Evolutionary conservation across 108 stramenopile genomes (phyloP), one percentile per base, ranked within the genome.

Genomic region (Mayamaea pseudoterrestris): DNA sequence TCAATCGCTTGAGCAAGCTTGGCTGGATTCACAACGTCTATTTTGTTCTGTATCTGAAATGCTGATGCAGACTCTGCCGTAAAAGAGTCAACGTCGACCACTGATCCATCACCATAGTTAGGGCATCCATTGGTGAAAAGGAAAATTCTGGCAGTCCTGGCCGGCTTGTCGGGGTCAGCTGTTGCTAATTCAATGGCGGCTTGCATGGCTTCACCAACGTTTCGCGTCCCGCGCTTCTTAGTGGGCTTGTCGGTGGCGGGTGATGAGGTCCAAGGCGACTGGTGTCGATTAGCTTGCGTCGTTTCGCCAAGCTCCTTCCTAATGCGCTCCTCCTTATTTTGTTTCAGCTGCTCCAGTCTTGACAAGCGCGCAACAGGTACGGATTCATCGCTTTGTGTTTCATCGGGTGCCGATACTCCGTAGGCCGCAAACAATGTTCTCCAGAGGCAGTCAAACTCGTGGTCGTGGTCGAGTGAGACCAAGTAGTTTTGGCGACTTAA

Each of bases 111-210:
- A n/a, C 76, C 76, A 13, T 53, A 23, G 43, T 77, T 77, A 40
- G 68, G 62, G 40, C 68, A 72, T 9, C 76, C 76, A 45, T 77
- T 73, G 18, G 76, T 77, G 60, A 72, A 77, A 17, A 77, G 30
- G 1, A 77, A n/a, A 25, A 77, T 50, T n/a, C 63, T 47, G 13
- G 68, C 59, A 20, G 60, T 66, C 3, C 52, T 36, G 31, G 51
- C 31, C 4, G 52, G 31, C 3, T 53, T 31, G 0, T 21, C 13
- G 4, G 12, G 17, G 14, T 17, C 31, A 3, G 51, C 46, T 30
- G 20, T 30, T 5, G 59, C 54, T 31, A 77, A 16, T 39, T 77
- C 68, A 9, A 77, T 40, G 2, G 76, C 76, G 30, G 46, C 58
- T 32, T 72, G 58, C 0, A 77, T 31, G 13, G 76, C 76, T 51